phyloP scores from a whole-genome alignment of 352 stramenopile genomes.

The Pythium aquatile region DNA sequence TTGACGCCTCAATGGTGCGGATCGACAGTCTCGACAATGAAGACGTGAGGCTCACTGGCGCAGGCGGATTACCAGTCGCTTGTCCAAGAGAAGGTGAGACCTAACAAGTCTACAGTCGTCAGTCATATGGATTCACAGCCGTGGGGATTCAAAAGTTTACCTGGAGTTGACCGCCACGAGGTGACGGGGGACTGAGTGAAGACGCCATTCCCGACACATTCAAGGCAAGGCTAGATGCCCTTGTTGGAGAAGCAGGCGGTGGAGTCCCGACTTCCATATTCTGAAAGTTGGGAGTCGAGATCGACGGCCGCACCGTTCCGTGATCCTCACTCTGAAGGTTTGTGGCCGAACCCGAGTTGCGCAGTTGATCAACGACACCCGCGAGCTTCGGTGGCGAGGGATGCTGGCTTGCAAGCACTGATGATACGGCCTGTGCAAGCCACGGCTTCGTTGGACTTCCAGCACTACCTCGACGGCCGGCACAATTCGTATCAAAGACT shows the following conservation, averaged over 20 bases:
- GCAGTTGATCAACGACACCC: background rate
- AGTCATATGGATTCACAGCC: background rate
- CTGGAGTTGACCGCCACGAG: background rate
- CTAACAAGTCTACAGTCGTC: background rate
- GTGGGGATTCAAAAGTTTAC: background rate
- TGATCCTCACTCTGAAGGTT: conserved; percentile 4
- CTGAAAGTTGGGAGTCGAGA: conserved; percentile 4
- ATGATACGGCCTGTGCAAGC: conserved; percentile 1
- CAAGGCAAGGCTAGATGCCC: background rate
- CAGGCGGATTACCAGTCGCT: background rate
- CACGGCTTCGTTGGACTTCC: conserved; percentile 6
- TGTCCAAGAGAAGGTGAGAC: background rate
- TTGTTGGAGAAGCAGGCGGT: conserved; percentile 12
- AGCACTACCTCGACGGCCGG: background rate
- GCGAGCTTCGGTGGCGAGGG: background rate
- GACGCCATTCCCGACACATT: background rate
- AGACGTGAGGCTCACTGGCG: background rate
- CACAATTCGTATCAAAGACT: conserved; percentile 37
- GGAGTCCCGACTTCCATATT: background rate
- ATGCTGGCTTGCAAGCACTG: background rate
- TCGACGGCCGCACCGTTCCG: background rate
- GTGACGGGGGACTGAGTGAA: conserved; percentile 2
- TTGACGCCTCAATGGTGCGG: conserved; percentile 16
- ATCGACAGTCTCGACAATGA: conserved; percentile 21
- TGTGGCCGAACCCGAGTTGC: conserved; percentile 1